phyloP scores from a whole-genome alignment of 805 yeast genomes.

The Tetrapisispora fleetii region DNA sequence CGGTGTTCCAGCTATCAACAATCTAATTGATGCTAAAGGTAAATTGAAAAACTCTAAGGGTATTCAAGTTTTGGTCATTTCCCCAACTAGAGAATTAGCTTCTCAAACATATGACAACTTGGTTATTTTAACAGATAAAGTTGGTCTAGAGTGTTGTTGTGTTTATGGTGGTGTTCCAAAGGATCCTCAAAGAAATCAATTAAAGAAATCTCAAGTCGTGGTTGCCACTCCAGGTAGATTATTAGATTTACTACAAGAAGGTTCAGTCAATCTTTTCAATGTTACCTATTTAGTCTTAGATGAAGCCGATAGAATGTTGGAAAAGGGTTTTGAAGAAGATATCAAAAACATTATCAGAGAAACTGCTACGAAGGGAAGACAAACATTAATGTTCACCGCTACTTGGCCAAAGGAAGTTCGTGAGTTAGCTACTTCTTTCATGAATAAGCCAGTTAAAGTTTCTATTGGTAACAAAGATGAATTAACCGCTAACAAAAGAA shows the following conservation, averaged over 20 bases:
- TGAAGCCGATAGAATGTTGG: slow-evolving; percentile 98
- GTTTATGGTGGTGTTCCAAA: slow-evolving; percentile 97
- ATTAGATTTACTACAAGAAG: slow-evolving; percentile 82
- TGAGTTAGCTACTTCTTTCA: slow-evolving; percentile 76
- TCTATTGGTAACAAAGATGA: slow-evolving; percentile 93
- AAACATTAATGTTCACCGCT: slow-evolving; percentile 98
- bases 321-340: slow-evolving; percentile 96
- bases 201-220: slow-evolving; percentile 63
- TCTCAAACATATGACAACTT: slow-evolving; percentile 85
- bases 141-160: slow-evolving; percentile 65
- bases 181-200: slow-evolving; percentile 71
- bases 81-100: slow-evolving; percentile 97
- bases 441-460: slow-evolving; percentile 79
- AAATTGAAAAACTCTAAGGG: slow-evolving; percentile 31
- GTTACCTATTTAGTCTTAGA: slow-evolving; percentile 81
- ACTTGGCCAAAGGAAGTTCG: slow-evolving; percentile 99
- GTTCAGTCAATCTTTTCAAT: slow-evolving; percentile 56
- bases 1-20: slow-evolving; percentile 91
- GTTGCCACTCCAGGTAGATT: slow-evolving; percentile 99
- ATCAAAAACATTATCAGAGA: slow-evolving; percentile 70
- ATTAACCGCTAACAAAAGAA: slow-evolving; percentile 86
- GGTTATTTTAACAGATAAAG: slow-evolving; percentile 47
- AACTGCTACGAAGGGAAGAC: slow-evolving; percentile 48
- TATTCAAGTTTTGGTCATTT: slow-evolving; percentile 70
- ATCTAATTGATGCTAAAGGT: slow-evolving; percentile 32